Conservation (phyloP, 1,284 basidiomycete species). For the Cronartium ribicola region DNA sequence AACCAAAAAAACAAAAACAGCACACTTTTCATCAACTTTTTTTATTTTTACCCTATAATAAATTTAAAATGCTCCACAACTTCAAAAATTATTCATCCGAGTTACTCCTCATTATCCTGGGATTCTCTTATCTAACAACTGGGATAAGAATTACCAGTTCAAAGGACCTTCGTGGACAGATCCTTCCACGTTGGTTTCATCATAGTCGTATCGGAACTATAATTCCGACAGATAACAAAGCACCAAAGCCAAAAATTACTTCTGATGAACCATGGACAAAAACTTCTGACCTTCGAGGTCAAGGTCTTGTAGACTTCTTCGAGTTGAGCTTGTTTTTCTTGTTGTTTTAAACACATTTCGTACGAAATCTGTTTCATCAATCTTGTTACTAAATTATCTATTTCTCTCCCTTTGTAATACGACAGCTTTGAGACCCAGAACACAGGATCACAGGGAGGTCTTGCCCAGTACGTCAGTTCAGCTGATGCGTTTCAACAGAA, state of each 20-base stretch:
- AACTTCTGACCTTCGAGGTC: background rate
- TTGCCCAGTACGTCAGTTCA: constrained; percentile 10
- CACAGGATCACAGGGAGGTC: constrained; percentile 2
- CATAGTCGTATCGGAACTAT: constrained; percentile 3
- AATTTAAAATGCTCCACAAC: background rate
- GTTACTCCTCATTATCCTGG: background rate
- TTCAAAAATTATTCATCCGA: background rate
- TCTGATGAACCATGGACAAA: constrained; percentile 1
- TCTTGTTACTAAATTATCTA: too few relatives aligned
- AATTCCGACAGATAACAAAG: too few relatives aligned
- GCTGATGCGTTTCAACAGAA: constrained; percentile 4
- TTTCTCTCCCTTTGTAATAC: background rate
- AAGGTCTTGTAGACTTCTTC: constrained; percentile 3
- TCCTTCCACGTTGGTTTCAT: background rate
- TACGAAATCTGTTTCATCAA: too few relatives aligned
- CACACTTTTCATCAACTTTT: background rate
- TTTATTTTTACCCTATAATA: background rate
- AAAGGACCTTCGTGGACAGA: background rate
- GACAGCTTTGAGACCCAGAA: background rate
- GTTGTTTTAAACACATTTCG: too few relatives aligned
- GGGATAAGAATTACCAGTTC: background rate
- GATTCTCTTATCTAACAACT: background rate
- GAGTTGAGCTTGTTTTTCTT: constrained; percentile 8
- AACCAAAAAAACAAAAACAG: background rate
- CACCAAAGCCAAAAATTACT: background rate